These are phyloP conservation scores for Komagataella pseudopastoris DNA, from an alignment of 805 yeast species.

Conservation along the genomic window DNA sequence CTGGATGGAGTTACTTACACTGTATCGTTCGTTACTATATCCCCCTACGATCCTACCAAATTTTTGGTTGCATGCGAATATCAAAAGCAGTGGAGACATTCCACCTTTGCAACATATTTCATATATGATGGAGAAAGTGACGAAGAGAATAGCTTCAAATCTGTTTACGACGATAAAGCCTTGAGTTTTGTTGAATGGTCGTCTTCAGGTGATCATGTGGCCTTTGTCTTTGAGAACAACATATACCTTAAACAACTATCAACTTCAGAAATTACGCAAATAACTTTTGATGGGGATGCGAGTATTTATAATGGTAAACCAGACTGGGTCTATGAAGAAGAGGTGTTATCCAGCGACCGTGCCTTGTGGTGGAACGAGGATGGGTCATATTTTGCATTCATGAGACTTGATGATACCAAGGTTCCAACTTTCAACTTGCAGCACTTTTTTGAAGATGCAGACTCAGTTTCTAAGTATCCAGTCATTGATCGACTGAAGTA, in stretches of 20 bases:
- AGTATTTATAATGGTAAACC: conserved; percentile 54
- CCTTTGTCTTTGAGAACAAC: conserved; percentile 44
- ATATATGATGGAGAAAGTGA: conserved; percentile 25
- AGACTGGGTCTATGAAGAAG: conserved; percentile 83
- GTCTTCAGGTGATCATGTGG: conserved; percentile 39
- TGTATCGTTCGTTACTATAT: background rate
- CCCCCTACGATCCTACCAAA: background rate
- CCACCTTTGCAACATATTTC: conserved; percentile 51
- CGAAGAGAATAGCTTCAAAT: conserved; percentile 5
- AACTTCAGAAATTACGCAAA: conserved; percentile 12
- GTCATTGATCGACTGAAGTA: conserved; percentile 33
- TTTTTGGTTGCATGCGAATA: conserved; percentile 13
- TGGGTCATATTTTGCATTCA: conserved; percentile 39
- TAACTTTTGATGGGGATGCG: conserved; percentile 39
- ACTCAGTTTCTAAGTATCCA: conserved; percentile 26
- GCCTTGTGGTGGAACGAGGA: conserved; percentile 69
- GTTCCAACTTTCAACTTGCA: conserved; percentile 43
- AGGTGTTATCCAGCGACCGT: conserved; percentile 42
- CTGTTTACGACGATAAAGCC: conserved; percentile 12
- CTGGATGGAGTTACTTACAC: background rate
- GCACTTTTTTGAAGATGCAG: conserved; percentile 22
- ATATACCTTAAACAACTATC: conserved; percentile 29
- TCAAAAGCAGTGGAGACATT: conserved; percentile 54
- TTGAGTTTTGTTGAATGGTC: conserved; percentile 51
- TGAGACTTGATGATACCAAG: conserved; percentile 43